Base-by-base conservation (phyloP, 1,139 yeast genomes). In the Pichia sp. region DNA sequence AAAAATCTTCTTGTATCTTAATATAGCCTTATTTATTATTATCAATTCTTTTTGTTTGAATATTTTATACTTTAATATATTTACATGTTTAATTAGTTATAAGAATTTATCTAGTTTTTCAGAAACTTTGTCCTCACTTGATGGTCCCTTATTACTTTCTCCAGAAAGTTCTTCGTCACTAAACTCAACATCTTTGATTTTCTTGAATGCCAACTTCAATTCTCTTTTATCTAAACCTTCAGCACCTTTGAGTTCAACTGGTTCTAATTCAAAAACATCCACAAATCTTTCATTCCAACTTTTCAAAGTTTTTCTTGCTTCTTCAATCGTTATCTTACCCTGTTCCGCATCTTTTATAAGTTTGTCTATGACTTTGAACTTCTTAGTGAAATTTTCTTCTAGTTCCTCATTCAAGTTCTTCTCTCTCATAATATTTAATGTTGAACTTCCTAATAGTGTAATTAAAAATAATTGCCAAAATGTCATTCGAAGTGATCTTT, bases 361-460 rank as follows among this genome's bases (percentile, higher is more conserved):
- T 12, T 49, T 45, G 22, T 54, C 52, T 43, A 62, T 47, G 39
- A 54, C 53, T 13, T 42, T 45, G 40, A 59, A 58, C 35, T 61
- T 53, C 34, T 56, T 53, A 20, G 44, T 46, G 38, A 57, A 63
- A 32, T 55, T 57, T 32, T 62, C 64, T 37, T 59, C 58, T 35
- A 62, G 38, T 42, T 63, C 66, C 35, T 63, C 68, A 11, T 47
- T 43, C 9, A 53, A 43, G 38, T 61, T 63, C 43, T 55, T 60
- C 40, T 60, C 64, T 38, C 66, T 52, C 66, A 62, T 61, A n/a
- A 64, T 57, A 43, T 64, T 64, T 42, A 64, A 49, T 7, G 62
- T 64, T 3, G 64, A 58, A 15, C 66, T 62, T 6, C 67, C 64
- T 6, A 61, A 44, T n/a, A 62, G 43, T 7, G 63, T 59, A 20